phyloP scores from a whole-genome alignment of 805 yeast genomes.

The Pichia ethanolica region DNA sequence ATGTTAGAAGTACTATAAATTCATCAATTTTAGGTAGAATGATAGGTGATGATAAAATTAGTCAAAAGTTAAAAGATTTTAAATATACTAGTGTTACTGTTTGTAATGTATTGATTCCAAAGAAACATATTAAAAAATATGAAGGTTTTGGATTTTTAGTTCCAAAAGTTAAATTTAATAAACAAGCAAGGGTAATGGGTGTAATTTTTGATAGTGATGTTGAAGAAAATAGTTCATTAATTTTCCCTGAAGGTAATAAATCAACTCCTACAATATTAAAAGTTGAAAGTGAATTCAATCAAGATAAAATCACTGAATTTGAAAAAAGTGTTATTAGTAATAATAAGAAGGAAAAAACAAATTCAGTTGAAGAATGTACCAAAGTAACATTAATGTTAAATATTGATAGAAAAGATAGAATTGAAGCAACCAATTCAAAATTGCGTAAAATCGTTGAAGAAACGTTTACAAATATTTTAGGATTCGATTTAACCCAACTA shows the following conservation, averaged over 20 bases:
- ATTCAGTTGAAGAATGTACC: slow-evolving; percentile 40
- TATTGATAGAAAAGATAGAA: slow-evolving; percentile 12
- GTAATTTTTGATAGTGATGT: slow-evolving; percentile 87
- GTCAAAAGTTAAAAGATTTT: slow-evolving; percentile 15
- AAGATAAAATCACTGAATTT: slow-evolving; percentile 7
- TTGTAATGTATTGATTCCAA: slow-evolving; percentile 59
- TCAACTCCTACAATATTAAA: slow-evolving; percentile 8
- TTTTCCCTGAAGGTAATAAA: slow-evolving; percentile 17
- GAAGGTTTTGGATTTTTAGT: slow-evolving; percentile 85
- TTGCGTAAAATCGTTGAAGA: slow-evolving; percentile 18
- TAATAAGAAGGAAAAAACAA: slow-evolving; percentile 11
- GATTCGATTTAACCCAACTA: neutral
- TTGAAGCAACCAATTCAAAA: slow-evolving; percentile 18
- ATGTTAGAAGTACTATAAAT: slow-evolving; percentile 53
- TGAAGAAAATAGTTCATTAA: slow-evolving; percentile 41
- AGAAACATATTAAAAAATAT: slow-evolving; percentile 30
- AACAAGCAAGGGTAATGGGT: slow-evolving; percentile 57
- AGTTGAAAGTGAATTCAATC: neutral
- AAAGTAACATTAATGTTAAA: slow-evolving; percentile 89
- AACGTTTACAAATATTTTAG: slow-evolving; percentile 15
- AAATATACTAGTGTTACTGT: slow-evolving; percentile 49
- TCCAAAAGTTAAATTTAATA: slow-evolving; percentile 43
- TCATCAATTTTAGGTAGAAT: slow-evolving; percentile 33
- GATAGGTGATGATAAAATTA: slow-evolving; percentile 15
- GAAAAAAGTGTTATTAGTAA: slow-evolving; percentile 14